phyloP scores from a whole-genome alignment of 257 asterid genomes.

The Solanum commersonii region DNA sequence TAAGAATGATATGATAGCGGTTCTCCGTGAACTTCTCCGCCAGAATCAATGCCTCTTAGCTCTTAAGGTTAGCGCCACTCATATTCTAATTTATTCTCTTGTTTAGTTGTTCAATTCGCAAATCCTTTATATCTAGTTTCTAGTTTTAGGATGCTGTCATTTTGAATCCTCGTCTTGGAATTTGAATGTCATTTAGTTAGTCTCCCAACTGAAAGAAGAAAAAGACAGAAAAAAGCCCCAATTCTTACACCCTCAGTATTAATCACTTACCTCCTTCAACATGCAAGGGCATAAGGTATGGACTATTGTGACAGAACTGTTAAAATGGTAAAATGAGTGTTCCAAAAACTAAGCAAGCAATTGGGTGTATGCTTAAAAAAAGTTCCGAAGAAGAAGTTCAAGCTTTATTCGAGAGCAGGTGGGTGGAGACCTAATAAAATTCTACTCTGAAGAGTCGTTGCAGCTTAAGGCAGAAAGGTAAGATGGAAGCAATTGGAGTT shows the following conservation, averaged over 20 bases:
- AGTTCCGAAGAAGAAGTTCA: background rate
- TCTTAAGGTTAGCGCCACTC: constrained; percentile 33
- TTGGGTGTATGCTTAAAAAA: background rate
- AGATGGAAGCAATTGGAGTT: background rate
- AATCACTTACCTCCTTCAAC: background rate
- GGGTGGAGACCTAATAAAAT: background rate
- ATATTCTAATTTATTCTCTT: background rate
- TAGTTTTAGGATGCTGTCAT: background rate
- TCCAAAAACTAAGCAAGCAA: background rate
- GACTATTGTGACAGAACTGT: background rate
- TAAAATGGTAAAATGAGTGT: background rate
- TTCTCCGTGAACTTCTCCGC: constrained; percentile 65
- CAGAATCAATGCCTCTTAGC: constrained; percentile 60
- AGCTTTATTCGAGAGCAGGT: background rate
- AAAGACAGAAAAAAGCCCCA: background rate
- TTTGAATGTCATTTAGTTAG: background rate
- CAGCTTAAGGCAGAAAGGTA: background rate
- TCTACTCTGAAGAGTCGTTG: background rate
- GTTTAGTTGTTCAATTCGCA: background rate
- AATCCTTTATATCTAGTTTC: background rate
- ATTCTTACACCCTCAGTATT: background rate
- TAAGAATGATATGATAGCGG: constrained; percentile 68
- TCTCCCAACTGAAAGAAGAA: background rate
- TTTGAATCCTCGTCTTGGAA: background rate
- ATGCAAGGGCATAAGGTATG: background rate